Base-by-base conservation (phyloP, 2,329 filamentous ascomycete species). In the Penicillium sp. region DNA sequence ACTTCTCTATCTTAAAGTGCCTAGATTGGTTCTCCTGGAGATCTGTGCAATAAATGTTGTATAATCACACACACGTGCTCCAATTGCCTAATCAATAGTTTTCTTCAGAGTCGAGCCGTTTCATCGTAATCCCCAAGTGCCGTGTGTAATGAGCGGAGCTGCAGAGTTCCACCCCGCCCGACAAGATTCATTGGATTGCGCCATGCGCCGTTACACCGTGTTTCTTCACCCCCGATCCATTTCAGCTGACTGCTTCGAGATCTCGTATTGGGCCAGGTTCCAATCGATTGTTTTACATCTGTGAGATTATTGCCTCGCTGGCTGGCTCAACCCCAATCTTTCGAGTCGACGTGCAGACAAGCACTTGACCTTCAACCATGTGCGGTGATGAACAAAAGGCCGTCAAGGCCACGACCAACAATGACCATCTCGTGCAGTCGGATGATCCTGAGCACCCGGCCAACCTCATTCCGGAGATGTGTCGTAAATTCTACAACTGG, bases 401-500 rank as follows among this genome's bases (percentile, higher is more conserved):
- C 42, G 56, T 61, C 31, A 54, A 52, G 52, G 42, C 53, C 41
- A 60, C 56, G 34, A 57, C 58, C 18, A 70, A 72, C 61, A 75
- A 74, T 64, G 82, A 85, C 60, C 77, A 81, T 49, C 76, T 86
- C 60, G 75, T 86, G 51, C 76, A 73, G 57, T 86, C 83, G 2
- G 61, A 75, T 28, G 85, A 96, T 70, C 86, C 88, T 5, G 79
- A 90, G 55, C 94, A 99, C 74, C 94, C 94, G 21, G 92, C 94
- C 61, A 99, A 99, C 76, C 82, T 95, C 65, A 96, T 96, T 62
- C 94, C 92, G 58, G 87, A 89, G 44, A 83, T 99, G 45, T 99
- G 94, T 77, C 88, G 88, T 67, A 94, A 93, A 71, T 99, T 99
- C 77, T 99, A 96, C 83, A 90, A 83, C 16, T 80, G 95, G 64